Base-by-base conservation (phyloP, 306 rosid species). In the Cyclanthera cordifolia region DNA sequence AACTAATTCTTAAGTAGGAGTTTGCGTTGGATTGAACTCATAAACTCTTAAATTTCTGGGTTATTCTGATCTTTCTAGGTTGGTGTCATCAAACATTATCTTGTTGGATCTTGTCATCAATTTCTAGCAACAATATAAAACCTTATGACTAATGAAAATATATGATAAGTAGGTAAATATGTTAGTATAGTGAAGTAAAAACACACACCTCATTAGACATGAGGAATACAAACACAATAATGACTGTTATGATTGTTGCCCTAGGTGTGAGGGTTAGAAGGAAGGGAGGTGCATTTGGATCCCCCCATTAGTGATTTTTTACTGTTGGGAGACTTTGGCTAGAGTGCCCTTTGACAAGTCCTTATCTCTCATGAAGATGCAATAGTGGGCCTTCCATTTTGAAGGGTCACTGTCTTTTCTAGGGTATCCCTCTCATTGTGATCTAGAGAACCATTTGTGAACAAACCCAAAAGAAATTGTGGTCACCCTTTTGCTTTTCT, bases 321-420 rank as follows among this genome's bases (percentile, higher is more conserved):
- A 34, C 41, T 5, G 8, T 5, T 5, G 41, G 41, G 41, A 34
- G 9, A 34, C 41, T 34, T 34, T 34, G 41, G 41, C 8, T 37
- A 61, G 58, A 68, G 72, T 47, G 58, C 43, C 72, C 60, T 76
- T 57, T 72, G 87, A 84, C 77, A 82, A 27, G 85, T 82, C 87
- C 74, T 73, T 56, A 75, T 86, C 88, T 74, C 75, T 67, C 69
- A 53, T 81, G 69, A 72, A 67, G 80, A 79, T 19, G 82, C 28
- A 30, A 55, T 7, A 75, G 77, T 75, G 68, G 81, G 73, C 76
- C 73, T 74, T 79, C 80, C 77, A 23, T 75, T 71, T 75, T 79
- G 85, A 89, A 75, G 81, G 30, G 85, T 85, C 90, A 72, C 70
- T 83, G 69, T 83, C 84, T 52, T 58, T 72, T 65, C 21, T 21